Conservation (phyloP, 2,329 filamentous ascomycete genomes). For the Pseudogymnoascus sp. region DNA sequence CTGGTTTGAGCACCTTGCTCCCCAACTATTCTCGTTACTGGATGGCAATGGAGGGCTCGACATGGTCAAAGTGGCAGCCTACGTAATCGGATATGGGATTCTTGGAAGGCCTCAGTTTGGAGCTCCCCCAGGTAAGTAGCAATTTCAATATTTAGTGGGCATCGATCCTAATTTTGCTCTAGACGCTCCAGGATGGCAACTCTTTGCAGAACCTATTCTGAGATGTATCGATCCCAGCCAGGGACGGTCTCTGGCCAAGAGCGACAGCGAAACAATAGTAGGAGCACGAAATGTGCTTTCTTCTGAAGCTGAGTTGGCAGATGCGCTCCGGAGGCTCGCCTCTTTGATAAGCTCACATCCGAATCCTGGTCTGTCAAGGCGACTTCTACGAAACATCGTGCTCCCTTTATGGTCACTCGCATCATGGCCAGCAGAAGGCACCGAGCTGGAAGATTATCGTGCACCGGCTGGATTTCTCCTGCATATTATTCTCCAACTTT, state of each 20-base stretch:
- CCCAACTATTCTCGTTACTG: constrained; percentile 52
- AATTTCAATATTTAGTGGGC: constrained; percentile 2
- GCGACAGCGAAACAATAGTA: constrained; percentile 31
- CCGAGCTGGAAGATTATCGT: constrained; percentile 32
- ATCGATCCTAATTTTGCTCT: constrained; percentile 10
- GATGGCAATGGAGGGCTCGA: constrained; percentile 52
- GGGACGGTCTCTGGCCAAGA: background rate
- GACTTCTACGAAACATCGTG: constrained; percentile 50
- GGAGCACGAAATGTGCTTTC: constrained; percentile 38
- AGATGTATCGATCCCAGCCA: constrained; percentile 38
- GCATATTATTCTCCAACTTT: constrained; percentile 48
- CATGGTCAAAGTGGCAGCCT: constrained; percentile 49
- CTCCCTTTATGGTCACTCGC: constrained; percentile 56
- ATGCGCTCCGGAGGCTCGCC: constrained; percentile 46
- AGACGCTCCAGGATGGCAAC: constrained; percentile 53
- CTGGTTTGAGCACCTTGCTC: constrained; percentile 54
- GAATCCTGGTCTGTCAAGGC: constrained; percentile 54
- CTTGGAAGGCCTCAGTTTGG: constrained; percentile 55
- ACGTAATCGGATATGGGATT: constrained; percentile 58
- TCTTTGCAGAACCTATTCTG: constrained; percentile 52
- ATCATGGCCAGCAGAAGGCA: constrained; percentile 37
- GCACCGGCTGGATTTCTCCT: constrained; percentile 43
- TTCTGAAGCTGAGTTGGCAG: constrained; percentile 37
- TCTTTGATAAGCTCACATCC: constrained; percentile 54
- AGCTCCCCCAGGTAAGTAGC: constrained; percentile 43